Conservation (phyloP, 2,329 filamentous ascomycete genomes). For the Colletotrichum camelliae region DNA sequence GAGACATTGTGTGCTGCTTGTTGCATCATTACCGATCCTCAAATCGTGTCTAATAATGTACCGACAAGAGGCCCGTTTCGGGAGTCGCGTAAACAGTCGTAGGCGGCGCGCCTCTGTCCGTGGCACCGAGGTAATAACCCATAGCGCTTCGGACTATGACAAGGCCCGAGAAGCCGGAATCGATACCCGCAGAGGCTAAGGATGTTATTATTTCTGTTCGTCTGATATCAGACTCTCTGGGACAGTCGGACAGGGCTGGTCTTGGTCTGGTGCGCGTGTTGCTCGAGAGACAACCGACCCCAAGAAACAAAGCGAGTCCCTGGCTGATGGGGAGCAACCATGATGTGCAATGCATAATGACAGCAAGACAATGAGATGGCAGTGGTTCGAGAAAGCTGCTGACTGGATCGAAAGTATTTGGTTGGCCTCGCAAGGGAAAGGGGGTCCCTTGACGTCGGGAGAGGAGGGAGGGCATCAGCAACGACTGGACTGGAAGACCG, state of each 20-base stretch:
- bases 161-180: neutral
- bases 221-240: neutral
- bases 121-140: neutral
- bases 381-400: slow-evolving; percentile 9
- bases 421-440: slow-evolving; percentile 1
- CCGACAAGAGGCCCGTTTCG: neutral
- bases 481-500: neutral
- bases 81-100: neutral
- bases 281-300: neutral
- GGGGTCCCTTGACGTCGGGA: neutral
- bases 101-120: neutral
- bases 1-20: neutral
- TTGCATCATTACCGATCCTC: neutral
- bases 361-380: slow-evolving; percentile 1
- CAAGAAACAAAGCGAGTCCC: neutral
- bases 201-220: neutral
- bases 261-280: neutral
- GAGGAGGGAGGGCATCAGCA: neutral
- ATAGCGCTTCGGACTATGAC: neutral
- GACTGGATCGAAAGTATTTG: neutral
- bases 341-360: slow-evolving; percentile 15
- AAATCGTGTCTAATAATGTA: neutral
- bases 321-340: neutral
- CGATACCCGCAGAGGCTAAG: neutral
- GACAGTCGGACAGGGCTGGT: neutral